Conservation (phyloP, 2,329 filamentous ascomycete species). For the Bipolaris victoriae region DNA sequence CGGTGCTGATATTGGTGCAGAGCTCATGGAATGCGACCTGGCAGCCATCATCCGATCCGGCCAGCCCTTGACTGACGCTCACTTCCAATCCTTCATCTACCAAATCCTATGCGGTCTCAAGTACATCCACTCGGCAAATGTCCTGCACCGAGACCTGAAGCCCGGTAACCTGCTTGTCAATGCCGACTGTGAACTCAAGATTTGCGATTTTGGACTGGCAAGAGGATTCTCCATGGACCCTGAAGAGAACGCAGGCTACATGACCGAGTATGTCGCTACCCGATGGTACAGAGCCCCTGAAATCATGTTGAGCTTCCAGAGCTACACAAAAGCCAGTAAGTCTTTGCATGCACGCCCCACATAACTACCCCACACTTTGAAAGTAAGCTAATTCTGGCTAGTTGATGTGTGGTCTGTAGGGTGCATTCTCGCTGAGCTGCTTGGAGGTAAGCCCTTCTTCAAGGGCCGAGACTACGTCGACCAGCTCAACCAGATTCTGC, state of each 20-base stretch:
- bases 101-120: constrained; percentile 98
- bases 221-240: constrained; percentile 97
- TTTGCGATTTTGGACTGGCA: constrained; percentile 96
- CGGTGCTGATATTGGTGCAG: constrained; percentile 56
- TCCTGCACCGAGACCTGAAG: constrained; percentile 95
- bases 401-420: constrained; percentile 99
- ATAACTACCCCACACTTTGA: constrained; percentile 11
- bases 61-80: constrained; percentile 94
- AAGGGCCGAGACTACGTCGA: constrained; percentile 99
- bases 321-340: constrained; percentile 95
- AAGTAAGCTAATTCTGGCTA: constrained; percentile 50
- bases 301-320: constrained; percentile 99
- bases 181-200: constrained; percentile 98
- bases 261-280: constrained; percentile 99
- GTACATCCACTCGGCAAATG: constrained; percentile 98
- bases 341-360: constrained; percentile 3
- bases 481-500: constrained; percentile 98
- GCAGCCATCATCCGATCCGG: constrained; percentile 97
- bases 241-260: constrained; percentile 97
- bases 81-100: constrained; percentile 99
- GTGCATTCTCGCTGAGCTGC: constrained; percentile 93
- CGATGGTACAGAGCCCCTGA: constrained; percentile 98
- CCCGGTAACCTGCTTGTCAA: constrained; percentile 97
- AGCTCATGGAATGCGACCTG: constrained; percentile 98
- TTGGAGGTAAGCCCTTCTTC: constrained; percentile 97